Evolutionary conservation across 768 basidiomycete species (phyloP).

Genomic region (Cyclocybe cylindracea): DNA sequence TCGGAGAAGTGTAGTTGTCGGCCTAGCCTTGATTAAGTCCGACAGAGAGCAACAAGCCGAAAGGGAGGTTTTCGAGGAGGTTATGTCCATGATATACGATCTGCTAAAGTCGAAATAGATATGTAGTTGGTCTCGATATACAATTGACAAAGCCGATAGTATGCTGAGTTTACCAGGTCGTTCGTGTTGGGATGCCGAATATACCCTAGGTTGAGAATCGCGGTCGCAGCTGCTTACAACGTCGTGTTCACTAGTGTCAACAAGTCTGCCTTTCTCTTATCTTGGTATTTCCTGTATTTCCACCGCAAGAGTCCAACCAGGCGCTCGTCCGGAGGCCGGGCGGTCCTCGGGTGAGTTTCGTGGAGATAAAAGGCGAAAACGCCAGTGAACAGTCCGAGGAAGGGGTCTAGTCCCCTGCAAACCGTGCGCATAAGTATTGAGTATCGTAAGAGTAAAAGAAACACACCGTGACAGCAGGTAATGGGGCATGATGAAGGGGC

Average conservation of each 20-base stretch:
- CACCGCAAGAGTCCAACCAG: slow-evolving; percentile 58
- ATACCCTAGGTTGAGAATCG: no score
- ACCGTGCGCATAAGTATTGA: slow-evolving; percentile 7
- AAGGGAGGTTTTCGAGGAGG: slow-evolving; percentile 43
- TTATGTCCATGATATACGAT: slow-evolving; percentile 49
- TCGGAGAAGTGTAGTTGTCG: slow-evolving; percentile 69
- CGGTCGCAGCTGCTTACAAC: no score
- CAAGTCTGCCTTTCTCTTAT: slow-evolving; percentile 24
- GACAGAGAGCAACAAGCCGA: slow-evolving; percentile 32
- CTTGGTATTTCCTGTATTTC: slow-evolving; percentile 61
- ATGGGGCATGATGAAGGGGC: slow-evolving; percentile 6
- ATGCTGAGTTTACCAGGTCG: neutral
- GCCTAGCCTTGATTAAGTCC: slow-evolving; percentile 61
- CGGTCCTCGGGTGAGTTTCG: slow-evolving; percentile 79
- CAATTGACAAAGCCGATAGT: neutral
- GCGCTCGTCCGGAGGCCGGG: slow-evolving; percentile 54
- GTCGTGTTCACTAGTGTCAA: slow-evolving; percentile 47
- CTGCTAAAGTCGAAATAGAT: slow-evolving; percentile 26
- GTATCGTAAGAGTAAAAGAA: slow-evolving; percentile 1
- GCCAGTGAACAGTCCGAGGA: slow-evolving; percentile 79
- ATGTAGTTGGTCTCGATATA: neutral
- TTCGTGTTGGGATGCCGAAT: no score
- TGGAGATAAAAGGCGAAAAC: slow-evolving; percentile 77
- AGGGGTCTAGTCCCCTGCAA: slow-evolving; percentile 63
- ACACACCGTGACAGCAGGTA: slow-evolving; percentile 55